These are phyloP conservation scores for Staphylotrichum longicolle DNA, from an alignment of 495 filamentous ascomycete genomes.

Conservation along the genomic window DNA sequence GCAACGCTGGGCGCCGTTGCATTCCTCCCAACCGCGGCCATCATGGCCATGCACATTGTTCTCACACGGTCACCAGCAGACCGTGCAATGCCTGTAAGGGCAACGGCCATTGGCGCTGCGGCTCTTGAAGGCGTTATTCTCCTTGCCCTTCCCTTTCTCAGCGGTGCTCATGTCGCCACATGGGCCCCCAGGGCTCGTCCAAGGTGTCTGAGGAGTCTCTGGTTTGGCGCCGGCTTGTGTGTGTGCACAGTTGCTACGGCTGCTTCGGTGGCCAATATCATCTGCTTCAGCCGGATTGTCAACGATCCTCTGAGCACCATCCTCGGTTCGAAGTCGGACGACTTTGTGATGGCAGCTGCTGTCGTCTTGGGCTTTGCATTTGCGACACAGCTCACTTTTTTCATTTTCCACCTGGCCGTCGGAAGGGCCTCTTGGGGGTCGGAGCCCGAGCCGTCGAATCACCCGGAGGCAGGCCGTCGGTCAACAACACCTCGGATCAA, in stretches of 20 bases:
- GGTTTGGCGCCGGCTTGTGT: conserved; percentile 38
- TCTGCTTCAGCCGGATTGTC: conserved; percentile 36
- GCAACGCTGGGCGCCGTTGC: conserved; percentile 40
- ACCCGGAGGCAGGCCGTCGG: conserved; percentile 33
- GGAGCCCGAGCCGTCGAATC: conserved; percentile 25
- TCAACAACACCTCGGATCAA: conserved; percentile 38
- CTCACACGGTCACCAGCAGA: conserved; percentile 39
- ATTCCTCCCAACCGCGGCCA: conserved; percentile 41
- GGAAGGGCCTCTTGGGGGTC: conserved; percentile 26
- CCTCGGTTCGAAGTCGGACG: conserved; percentile 29
- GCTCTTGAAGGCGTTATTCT: conserved; percentile 38
- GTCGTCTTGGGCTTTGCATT: conserved; percentile 43
- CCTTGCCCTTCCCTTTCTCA: conserved; percentile 29
- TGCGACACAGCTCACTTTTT: conserved; percentile 41
- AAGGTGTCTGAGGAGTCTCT: conserved; percentile 31
- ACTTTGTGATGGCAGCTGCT: conserved; percentile 40
- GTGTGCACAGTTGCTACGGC: conserved; percentile 40
- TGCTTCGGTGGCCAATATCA: conserved; percentile 40
- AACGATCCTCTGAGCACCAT: conserved; percentile 32
- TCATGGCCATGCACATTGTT: conserved; percentile 40
- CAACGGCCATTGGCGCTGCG: conserved; percentile 38
- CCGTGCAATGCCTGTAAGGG: conserved; percentile 32
- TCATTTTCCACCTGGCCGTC: conserved; percentile 39
- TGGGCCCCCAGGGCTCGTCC: conserved; percentile 22
- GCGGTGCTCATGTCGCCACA: conserved; percentile 27